Evolutionary conservation across 768 basidiomycete species (phyloP), one percentile per base, ranked within the genome.

Genomic region (Hysterangium stoloniferum): DNA sequence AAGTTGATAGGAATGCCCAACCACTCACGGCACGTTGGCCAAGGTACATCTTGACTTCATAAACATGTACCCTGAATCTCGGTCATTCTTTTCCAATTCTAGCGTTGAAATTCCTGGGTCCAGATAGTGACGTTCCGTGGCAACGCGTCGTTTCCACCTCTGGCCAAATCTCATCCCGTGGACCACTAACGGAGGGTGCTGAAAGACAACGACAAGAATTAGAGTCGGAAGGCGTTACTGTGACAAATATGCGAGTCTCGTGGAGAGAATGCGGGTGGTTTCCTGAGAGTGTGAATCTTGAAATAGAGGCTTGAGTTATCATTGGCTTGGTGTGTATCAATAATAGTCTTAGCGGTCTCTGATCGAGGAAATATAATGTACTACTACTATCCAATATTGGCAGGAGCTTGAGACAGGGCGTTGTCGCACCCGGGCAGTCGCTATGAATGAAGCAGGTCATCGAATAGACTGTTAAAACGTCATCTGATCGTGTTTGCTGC

Each of bases 161-260:
- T 0, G 88, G 89, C 1, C 66, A 71, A 1, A 85, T 88, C 56
- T 89, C 89, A 1, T 91, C 88, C 6, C 75, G 92, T 37, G 90
- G 86, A 0, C 88, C 91, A 3, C 85, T 82, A 3, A 92, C 92
- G 3, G 69, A 76, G 34, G 90, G 89, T 2, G 90, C 90, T 0
- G 76, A 75, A 38, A 69, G 79, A 1, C 92, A 96, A 61, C 70
- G 79, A 15, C 80, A 84, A n/a, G 80, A 75, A 2, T 74, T 96
- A 12, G 78, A 82, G 52, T 81, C 78, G 0, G 92, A 94, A 63
- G 89, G 86, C 3, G 76, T 94, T n/a, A 79, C 86, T 45, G 89
- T 94, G 17, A 71, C 61, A 2, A 67, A 65, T 2, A 74, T 78
- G 17, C 70, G 36, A 45, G 28, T 54, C 15, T 29, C 48, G 12